Base-by-base conservation (phyloP, 371 early-diverging fungal species). In the Rhizomucor miehei region DNA sequence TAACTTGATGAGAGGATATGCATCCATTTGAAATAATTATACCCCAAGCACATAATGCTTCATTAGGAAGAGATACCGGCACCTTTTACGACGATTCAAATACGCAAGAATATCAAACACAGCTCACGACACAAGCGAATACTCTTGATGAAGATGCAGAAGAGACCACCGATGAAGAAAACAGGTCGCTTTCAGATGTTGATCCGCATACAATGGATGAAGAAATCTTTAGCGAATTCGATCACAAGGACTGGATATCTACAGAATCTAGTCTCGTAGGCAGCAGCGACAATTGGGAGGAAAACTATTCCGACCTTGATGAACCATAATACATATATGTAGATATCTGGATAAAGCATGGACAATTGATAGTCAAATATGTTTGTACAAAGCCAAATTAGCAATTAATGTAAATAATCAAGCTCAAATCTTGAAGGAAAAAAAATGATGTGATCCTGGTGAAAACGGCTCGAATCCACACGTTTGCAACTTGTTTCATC, bases 241-340 rank as follows among this genome's bases (percentile, higher is more conserved):
- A 50, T 3, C 19, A 50, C 16, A 20, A 19, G 17, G 23, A 35
- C 19, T 34, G 14, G 14, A 39, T 35, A 10, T 55, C 55, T 8
- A 24, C 48, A 16, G 55, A 55, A 55, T 55, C 55, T 0, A 55
- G 55, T 23, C 25, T 55, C 13, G 11, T 55, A 9, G 55, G 55
- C 16, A 29, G 29, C 29, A 23, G 36, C 12, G 54, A 54, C 24
- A 39, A 36, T 10, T 54, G 54, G 54, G 35, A 35, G 14, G 50
- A 49, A 29, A 29, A 3, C 3, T 29, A 29, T 29, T 29, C 29
- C 8, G 29, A 29, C 8, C 29, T 29, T 8, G 29, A 29, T 29
- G 29, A 29, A 29, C 29, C 3, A 29, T 29, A 29, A 5, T 29
- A 8, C 8, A 29, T 5, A 29, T 29, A 29, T 29, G 3, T 29